Evolutionary conservation across 2,329 filamentous ascomycete species (phyloP).

Genomic region (Phymatotrichopsis omnivora): DNA sequence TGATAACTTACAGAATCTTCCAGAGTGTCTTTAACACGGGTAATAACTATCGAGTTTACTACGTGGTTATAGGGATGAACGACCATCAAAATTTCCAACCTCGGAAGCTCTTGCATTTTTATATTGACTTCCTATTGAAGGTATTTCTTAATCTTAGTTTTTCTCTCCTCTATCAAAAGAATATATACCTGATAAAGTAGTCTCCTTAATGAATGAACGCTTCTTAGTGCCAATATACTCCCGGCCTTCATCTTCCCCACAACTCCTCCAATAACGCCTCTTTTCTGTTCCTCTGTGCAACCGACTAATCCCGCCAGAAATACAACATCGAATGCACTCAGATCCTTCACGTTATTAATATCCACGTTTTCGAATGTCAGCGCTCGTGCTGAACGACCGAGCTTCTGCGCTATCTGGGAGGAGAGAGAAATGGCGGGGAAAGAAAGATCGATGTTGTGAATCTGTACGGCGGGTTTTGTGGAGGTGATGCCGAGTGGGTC

Average conservation of each 20-base stretch:
- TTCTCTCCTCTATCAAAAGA: no score
- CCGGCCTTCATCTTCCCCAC: constrained; percentile 38
- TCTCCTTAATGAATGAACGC: constrained; percentile 39
- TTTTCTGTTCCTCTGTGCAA: constrained; percentile 37
- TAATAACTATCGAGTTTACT: constrained; percentile 43
- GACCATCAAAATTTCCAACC: constrained; percentile 38
- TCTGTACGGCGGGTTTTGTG: constrained; percentile 13
- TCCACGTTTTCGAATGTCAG: constrained; percentile 38
- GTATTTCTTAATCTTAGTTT: no score
- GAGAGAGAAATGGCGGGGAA: constrained; percentile 35
- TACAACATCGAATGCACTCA: constrained; percentile 39
- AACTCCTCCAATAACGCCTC: constrained; percentile 36
- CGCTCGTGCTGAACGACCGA: constrained; percentile 31
- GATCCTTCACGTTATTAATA: constrained; percentile 30
- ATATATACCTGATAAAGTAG: constrained; percentile 43
- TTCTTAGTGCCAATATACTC: constrained; percentile 40
- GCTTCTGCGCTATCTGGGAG: constrained; percentile 30
- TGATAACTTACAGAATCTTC: no score
- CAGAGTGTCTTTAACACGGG: constrained; percentile 5
- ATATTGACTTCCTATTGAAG: no score
- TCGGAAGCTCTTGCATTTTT: no score
- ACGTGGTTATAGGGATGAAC: constrained; percentile 43
- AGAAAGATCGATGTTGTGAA: constrained; percentile 40
- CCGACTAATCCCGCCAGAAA: constrained; percentile 45
- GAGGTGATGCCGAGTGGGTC: constrained; percentile 17